Percentiles rank a stretch among this genome's conserved stretches.
Evolutionary conservation across 176 grass and related monocot species (phyloP).

Genomic region (Carex pumila): DNA sequence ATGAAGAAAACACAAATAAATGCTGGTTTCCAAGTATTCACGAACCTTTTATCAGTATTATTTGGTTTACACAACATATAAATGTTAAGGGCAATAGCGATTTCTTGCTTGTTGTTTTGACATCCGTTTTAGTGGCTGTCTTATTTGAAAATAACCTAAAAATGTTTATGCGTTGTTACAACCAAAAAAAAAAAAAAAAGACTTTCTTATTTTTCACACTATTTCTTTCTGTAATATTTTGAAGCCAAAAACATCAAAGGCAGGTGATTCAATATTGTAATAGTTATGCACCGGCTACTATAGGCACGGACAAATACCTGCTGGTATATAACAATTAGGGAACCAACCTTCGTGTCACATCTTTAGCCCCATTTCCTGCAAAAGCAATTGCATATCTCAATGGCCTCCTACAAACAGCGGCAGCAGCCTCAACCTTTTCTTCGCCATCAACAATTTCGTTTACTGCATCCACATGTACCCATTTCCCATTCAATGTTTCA

Average conservation of each 20-base stretch:
- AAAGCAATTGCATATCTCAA: slow-evolving; percentile 90
- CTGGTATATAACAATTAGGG: not conserved
- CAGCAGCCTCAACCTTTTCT: slow-evolving; percentile 68
- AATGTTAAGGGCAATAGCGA: not conserved
- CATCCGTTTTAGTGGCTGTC: not conserved
- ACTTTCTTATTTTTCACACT: not conserved
- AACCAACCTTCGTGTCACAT: slow-evolving; percentile 85
- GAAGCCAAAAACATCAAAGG: not conserved
- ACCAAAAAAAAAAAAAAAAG: not conserved
- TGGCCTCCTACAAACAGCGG: slow-evolving; percentile 69
- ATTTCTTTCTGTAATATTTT: not conserved
- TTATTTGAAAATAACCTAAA: not conserved
- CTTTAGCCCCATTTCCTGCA: slow-evolving; percentile 88
- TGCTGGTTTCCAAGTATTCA: not conserved
- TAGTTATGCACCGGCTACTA: not conserved
- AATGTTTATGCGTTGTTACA: not conserved
- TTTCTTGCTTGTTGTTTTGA: not conserved
- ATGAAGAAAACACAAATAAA: not conserved
- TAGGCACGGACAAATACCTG: not conserved
- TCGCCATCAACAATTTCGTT: slow-evolving; percentile 81
- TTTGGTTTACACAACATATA: not conserved
- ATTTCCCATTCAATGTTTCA: slow-evolving; percentile 59
- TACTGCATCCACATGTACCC: slow-evolving; percentile 89
- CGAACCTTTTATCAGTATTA: not conserved
- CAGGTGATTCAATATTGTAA: not conserved